A percentile compares a stretch with the other conserved stretches of the same genome.
Evolutionary conservation across 495 filamentous ascomycete species (phyloP).

Genomic region (Aspergillus cristatus): DNA sequence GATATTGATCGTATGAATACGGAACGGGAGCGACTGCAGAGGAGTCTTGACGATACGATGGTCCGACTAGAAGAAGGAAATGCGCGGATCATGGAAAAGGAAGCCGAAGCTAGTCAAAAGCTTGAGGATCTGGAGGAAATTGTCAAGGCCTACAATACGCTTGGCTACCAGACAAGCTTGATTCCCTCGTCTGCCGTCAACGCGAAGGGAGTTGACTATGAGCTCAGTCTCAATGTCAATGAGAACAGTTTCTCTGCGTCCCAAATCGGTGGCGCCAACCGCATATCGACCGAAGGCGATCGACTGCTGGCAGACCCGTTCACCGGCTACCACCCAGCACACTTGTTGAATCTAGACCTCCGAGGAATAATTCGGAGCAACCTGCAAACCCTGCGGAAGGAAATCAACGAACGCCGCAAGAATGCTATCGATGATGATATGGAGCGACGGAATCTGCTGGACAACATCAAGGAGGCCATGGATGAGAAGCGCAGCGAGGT

Average conservation of each 20-base stretch:
- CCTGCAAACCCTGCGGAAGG: constrained; percentile 70
- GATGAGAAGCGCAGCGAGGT: constrained; percentile 90
- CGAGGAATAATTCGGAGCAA: constrained; percentile 69
- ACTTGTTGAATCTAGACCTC: constrained; percentile 79
- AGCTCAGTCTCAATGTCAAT: constrained; percentile 68
- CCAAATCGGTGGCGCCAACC: constrained; percentile 49
- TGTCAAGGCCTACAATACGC: constrained; percentile 81
- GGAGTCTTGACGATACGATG: constrained; percentile 65
- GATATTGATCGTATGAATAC: constrained; percentile 98
- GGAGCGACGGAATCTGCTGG: constrained; percentile 82
- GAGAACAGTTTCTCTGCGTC: constrained; percentile 69
- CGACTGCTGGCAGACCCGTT: constrained; percentile 70
- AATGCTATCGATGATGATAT: constrained; percentile 76
- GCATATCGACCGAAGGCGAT: constrained; percentile 43
- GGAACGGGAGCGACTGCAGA: constrained; percentile 85
- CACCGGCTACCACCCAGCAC: constrained; percentile 81
- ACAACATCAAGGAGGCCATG: constrained; percentile 87
- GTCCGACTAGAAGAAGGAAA: constrained; percentile 73
- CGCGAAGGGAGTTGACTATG: constrained; percentile 74
- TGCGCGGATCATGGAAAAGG: constrained; percentile 70
- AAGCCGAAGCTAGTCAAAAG: constrained; percentile 68
- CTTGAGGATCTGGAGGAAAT: constrained; percentile 83
- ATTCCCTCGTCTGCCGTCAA: constrained; percentile 78
- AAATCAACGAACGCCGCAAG: constrained; percentile 78
- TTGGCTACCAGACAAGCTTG: constrained; percentile 86